phyloP scores from a whole-genome alignment of 805 yeast genomes.

The Candida maesae region DNA sequence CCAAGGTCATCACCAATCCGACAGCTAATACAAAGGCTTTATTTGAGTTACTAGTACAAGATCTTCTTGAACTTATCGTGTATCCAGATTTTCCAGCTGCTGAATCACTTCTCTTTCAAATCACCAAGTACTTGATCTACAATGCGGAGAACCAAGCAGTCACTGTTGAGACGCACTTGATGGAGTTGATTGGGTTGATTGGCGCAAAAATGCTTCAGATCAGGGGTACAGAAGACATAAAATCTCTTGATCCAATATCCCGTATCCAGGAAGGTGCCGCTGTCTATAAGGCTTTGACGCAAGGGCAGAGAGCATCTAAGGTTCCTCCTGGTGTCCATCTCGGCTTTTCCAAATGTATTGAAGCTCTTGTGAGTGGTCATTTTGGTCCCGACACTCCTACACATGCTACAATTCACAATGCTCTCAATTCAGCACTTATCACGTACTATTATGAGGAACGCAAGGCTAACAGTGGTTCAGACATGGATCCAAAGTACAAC shows the following conservation, averaged over 20 bases:
- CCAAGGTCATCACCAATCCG: slow-evolving; percentile 29
- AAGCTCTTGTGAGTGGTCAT: slow-evolving; percentile 3
- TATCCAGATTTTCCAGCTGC: slow-evolving; percentile 63
- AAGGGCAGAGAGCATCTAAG: too few species aligned
- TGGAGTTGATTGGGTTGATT: slow-evolving; percentile 60
- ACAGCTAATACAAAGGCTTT: slow-evolving; percentile 32
- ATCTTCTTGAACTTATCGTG: slow-evolving; percentile 45
- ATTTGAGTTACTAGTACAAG: slow-evolving; percentile 54
- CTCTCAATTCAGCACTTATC: slow-evolving; percentile 3
- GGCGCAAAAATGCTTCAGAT: slow-evolving; percentile 47
- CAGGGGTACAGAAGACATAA: slow-evolving; percentile 23
- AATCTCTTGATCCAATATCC: not conserved
- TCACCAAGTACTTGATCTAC: slow-evolving; percentile 41
- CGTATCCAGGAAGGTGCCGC: not conserved
- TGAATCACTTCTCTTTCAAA: slow-evolving; percentile 43
- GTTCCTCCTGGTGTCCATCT: slow-evolving; percentile 9
- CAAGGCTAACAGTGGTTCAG: too few species aligned
- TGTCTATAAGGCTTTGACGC: not conserved
- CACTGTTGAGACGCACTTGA: slow-evolving; percentile 43
- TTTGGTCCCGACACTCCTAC: not conserved
- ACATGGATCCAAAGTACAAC: not conserved
- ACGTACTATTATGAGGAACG: slow-evolving; percentile 2
- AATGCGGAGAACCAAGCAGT: slow-evolving; percentile 36
- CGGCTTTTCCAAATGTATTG: slow-evolving; percentile 23
- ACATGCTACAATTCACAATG: slow-evolving; percentile 2